phyloP scores from a whole-genome alignment of 805 yeast genomes.

The Hanseniaspora vineae region DNA sequence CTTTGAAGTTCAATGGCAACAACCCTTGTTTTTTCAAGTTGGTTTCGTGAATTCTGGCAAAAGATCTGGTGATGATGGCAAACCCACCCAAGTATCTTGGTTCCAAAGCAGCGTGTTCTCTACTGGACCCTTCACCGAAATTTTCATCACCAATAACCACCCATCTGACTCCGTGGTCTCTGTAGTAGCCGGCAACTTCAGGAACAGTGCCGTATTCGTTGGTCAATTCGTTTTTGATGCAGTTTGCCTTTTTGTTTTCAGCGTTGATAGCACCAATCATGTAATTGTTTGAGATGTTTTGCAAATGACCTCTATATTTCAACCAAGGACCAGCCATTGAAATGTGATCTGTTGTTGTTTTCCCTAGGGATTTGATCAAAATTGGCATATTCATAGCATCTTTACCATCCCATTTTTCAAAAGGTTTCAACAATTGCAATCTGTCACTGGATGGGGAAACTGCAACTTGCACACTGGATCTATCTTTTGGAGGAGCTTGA shows the following conservation, averaged over 20 bases:
- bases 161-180: conserved; percentile 87
- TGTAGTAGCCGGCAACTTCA: conserved; percentile 89
- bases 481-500: conserved; percentile 92
- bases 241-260: conserved; percentile 91
- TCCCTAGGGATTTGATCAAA: conserved; percentile 90
- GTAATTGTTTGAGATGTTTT: conserved; percentile 96
- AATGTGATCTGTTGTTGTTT: conserved; percentile 98
- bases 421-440: conserved; percentile 87
- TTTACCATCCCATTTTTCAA: conserved; percentile 93
- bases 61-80: conserved; percentile 94
- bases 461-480: conserved; percentile 57
- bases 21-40: conserved; percentile 99
- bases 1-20: conserved; percentile 87
- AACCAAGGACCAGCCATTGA: conserved; percentile 99
- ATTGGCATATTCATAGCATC: conserved; percentile 84
- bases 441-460: conserved; percentile 90
- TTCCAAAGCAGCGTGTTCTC: conserved; percentile 99
- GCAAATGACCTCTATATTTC: conserved; percentile 99
- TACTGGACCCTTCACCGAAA: conserved; percentile 99
- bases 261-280: conserved; percentile 99
- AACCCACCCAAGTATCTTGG: conserved; percentile 98
- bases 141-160: conserved; percentile 98
- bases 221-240: conserved; percentile 78
- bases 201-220: conserved; percentile 93
- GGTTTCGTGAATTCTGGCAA: conserved; percentile 98